phyloP scores from a whole-genome alignment of 495 filamentous ascomycete species.

The Staphylotrichum tortipilum region DNA sequence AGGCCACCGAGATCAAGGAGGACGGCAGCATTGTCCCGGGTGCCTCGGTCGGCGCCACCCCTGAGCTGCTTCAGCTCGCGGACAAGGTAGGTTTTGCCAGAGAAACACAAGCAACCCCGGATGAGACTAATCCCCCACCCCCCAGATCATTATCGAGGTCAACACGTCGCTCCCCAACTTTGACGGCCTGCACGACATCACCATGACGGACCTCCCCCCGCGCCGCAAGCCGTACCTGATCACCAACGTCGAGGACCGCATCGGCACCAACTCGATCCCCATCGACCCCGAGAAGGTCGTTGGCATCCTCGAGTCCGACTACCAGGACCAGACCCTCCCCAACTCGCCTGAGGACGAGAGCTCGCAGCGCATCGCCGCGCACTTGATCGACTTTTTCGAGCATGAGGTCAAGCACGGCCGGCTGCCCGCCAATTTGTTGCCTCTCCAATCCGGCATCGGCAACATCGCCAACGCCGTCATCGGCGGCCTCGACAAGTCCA shows the following conservation, averaged over 20 bases:
- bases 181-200: constrained; percentile 87
- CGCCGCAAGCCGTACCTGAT: constrained; percentile 78
- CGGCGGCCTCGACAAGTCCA: constrained; percentile 71
- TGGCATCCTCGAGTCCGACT: constrained; percentile 76
- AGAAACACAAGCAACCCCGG: background rate
- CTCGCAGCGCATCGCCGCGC: constrained; percentile 63
- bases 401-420: constrained; percentile 72
- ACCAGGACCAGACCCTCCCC: constrained; percentile 69
- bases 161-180: constrained; percentile 81
- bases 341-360: constrained; percentile 69
- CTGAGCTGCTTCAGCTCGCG: constrained; percentile 81
- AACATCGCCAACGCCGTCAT: constrained; percentile 94
- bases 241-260: constrained; percentile 69
- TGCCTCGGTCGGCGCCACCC: constrained; percentile 76
- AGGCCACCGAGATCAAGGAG: constrained; percentile 85
- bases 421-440: constrained; percentile 68
- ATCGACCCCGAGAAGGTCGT: constrained; percentile 83
- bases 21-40: constrained; percentile 86
- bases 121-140: too few relatives aligned
- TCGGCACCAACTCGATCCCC: constrained; percentile 77
- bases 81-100: constrained; percentile 61
- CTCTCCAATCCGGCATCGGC: constrained; percentile 82
- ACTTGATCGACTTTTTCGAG: constrained; percentile 79
- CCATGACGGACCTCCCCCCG: constrained; percentile 75
- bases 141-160: constrained; percentile 80